Percentiles rank a stretch among this genome's conserved stretches.
These are phyloP conservation scores for Picochlorum costavermella DNA, from an alignment of 139 green algal species.

Conservation along the genomic window DNA sequence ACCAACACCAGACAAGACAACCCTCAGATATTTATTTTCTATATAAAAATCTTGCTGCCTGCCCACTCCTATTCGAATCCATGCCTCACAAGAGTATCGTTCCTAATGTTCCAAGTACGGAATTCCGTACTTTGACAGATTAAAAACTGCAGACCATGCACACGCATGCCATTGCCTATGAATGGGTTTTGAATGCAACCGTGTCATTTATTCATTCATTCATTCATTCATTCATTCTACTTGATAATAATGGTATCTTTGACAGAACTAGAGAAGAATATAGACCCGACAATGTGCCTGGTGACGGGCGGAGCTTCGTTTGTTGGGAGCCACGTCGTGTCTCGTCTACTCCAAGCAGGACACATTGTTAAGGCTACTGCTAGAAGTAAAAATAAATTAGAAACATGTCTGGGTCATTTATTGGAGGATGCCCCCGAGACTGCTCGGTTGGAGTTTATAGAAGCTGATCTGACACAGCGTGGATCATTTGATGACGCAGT, in stretches of 20 bases:
- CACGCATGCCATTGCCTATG: too few species aligned
- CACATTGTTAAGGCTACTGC: constrained; percentile 42
- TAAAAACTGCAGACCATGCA: too few species aligned
- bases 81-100: too few species aligned
- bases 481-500: constrained; percentile 36
- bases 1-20: too few species aligned
- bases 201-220: too few species aligned
- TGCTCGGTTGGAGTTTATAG: constrained; percentile 26
- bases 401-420: neutral
- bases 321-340: constrained; percentile 35
- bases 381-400: neutral
- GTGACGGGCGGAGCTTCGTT: constrained; percentile 42
- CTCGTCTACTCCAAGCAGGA: constrained; percentile 38
- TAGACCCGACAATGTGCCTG: neutral
- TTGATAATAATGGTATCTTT: neutral
- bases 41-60: too few species aligned
- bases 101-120: too few species aligned
- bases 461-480: constrained; percentile 37
- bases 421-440: neutral
- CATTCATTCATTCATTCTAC: too few species aligned
- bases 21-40: too few species aligned
- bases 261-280: neutral
- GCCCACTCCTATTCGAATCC: too few species aligned
- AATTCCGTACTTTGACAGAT: too few species aligned
- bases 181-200: too few species aligned